These are phyloP conservation scores for Pythium periplocum DNA, from an alignment of 352 stramenopile genomes.

Conservation along the genomic window DNA sequence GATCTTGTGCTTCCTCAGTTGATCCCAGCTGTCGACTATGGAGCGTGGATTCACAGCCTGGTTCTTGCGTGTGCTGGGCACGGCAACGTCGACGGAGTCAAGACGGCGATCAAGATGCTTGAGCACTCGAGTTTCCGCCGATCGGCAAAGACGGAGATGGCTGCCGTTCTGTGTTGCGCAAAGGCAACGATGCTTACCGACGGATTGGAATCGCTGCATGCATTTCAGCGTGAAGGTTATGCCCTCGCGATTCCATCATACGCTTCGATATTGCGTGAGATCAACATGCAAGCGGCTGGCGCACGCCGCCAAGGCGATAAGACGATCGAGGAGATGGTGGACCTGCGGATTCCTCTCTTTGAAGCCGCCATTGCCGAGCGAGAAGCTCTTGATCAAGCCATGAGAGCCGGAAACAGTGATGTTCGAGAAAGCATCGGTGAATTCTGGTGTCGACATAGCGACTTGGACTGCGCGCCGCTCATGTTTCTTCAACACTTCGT, in stretches of 20 bases:
- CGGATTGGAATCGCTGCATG: constrained; percentile 25
- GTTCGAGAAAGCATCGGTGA: too few relatives aligned
- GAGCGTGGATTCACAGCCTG: constrained; percentile 48
- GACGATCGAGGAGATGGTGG: too few relatives aligned
- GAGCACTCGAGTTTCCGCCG: constrained; percentile 29
- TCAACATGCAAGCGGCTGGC: constrained; percentile 7
- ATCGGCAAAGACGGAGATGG: constrained; percentile 45
- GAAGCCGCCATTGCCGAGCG: too few relatives aligned
- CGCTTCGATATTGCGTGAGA: constrained; percentile 56
- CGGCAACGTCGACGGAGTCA: constrained; percentile 35
- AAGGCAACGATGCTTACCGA: constrained; percentile 26
- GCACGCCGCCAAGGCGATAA: too few relatives aligned
- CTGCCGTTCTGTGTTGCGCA: constrained; percentile 52
- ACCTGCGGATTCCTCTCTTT: too few relatives aligned
- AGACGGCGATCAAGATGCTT: constrained; percentile 35
- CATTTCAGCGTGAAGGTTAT: constrained; percentile 35
- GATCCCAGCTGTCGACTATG: constrained; percentile 21
- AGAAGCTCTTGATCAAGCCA: constrained; percentile 1
- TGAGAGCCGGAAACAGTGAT: not conserved
- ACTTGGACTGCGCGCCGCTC: constrained; percentile 36
- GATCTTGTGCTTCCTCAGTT: constrained; percentile 33
- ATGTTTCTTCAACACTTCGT: constrained; percentile 57
- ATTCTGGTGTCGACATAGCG: too few relatives aligned
- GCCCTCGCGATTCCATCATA: constrained; percentile 53
- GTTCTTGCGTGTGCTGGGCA: constrained; percentile 52